Evolutionary conservation across 2,329 filamentous ascomycete species (phyloP), one percentile per base, ranked within the genome.

Genomic region (Trichoderma cornu-damae): DNA sequence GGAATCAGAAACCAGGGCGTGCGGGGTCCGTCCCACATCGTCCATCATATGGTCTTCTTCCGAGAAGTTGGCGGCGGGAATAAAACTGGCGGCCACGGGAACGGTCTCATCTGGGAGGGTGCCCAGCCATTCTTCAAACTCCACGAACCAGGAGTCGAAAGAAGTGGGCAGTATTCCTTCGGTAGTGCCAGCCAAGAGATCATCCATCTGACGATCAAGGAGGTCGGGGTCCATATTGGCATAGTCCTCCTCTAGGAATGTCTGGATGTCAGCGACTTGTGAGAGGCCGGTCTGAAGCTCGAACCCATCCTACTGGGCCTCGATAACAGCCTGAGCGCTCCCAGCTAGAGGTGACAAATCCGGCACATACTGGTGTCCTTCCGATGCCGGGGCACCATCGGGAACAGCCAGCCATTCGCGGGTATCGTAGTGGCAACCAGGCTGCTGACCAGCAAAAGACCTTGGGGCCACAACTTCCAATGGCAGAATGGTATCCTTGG

Each of bases 271-370:
- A 47, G 50, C 34, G 28, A 24, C 49, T 49, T 50, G 16, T 18
- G 26, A 49, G 44, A 47, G 50, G 38, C 37, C 46, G 35, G 38
- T 18, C 46, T 30, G n/a, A 28, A 47, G 16, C 24, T 44, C 42
- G 35, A 26, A 12, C 44, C 43, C 57, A 30, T 59, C 57, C 57
- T 59, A 59, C 57, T 50, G 57, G 50, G 46, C 51, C 49, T 55
- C 50, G 44, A 59, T 18, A 32, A 42, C 50, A 26, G 7, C 6
- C 28, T 49, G 43, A 34, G 12, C 42, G 42, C 43, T 24, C 50
- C 44, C 50, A 20, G 37, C 12, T 30, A 54, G 30, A 55, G 50
- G 57, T 43, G 50, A 50, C 57, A 53, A 30, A 30, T 44, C 38
- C 28, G 32, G 16, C 11, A 22, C 9, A 30, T 8, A 16, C 35